These are phyloP conservation scores for Neurospora sp. DNA, from an alignment of 495 filamentous ascomycete genomes.

Conservation along the genomic window DNA sequence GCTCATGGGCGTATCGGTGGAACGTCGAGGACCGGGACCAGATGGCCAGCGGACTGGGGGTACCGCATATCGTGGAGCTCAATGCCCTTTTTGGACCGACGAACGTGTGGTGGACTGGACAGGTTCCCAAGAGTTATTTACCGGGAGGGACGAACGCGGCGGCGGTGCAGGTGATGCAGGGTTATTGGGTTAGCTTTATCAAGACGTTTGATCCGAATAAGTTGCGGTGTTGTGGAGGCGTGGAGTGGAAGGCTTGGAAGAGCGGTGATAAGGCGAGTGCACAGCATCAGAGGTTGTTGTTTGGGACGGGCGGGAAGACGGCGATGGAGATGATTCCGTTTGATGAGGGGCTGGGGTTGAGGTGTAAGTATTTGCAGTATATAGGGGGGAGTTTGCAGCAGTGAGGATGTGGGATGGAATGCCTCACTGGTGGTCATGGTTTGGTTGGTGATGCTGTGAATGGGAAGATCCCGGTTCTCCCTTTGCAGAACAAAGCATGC, in stretches of 20 bases:
- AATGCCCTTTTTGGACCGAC: conserved; percentile 48
- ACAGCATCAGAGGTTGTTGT: conserved; percentile 37
- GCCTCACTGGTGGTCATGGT: neutral
- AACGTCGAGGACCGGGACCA: conserved; percentile 47
- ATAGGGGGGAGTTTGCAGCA: neutral
- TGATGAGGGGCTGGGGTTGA: conserved; percentile 29
- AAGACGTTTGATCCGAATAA: conserved; percentile 54
- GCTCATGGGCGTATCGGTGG: conserved; percentile 56
- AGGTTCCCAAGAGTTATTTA: conserved; percentile 43
- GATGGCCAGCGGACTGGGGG: conserved; percentile 44
- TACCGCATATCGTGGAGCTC: conserved; percentile 51
- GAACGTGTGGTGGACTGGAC: conserved; percentile 8
- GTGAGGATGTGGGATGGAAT: neutral
- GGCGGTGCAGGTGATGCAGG: conserved; percentile 49
- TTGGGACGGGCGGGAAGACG: conserved; percentile 44
- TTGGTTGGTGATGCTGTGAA: neutral
- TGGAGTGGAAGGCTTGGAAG: conserved; percentile 22
- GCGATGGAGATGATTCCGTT: conserved; percentile 43
- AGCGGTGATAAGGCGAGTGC: neutral
- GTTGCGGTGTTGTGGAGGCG: conserved; percentile 12
- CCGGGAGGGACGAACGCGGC: conserved; percentile 36
- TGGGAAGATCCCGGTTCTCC: neutral
- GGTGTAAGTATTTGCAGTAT: conserved; percentile 41
- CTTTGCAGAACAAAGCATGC: neutral
- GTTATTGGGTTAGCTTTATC: conserved; percentile 63